Conservation (phyloP, 495 filamentous ascomycete genomes). For the Penicillium paradoxum region DNA sequence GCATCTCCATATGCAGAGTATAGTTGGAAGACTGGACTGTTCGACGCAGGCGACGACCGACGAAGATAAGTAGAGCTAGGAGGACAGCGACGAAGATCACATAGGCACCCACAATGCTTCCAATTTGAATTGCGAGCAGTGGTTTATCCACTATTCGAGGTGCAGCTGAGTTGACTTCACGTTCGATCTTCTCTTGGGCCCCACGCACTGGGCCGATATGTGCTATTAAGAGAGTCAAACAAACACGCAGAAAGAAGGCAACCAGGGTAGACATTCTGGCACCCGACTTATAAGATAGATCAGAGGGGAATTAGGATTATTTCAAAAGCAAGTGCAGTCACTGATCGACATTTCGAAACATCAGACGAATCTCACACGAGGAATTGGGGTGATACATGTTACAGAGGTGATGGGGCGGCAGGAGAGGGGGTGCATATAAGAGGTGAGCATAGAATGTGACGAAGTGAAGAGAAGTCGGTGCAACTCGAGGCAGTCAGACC, state of each 20-base stretch:
- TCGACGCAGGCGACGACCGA: conserved; percentile 56
- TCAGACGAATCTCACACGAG: conserved; percentile 17
- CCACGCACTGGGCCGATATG: conserved; percentile 11
- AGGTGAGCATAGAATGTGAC: conserved; percentile 29
- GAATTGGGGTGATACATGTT: conserved; percentile 17
- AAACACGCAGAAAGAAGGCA: conserved; percentile 6
- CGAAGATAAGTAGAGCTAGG: conserved; percentile 58
- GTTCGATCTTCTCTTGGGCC: conserved; percentile 4
- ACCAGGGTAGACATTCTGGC: conserved; percentile 19
- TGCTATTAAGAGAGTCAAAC: conserved; percentile 9
- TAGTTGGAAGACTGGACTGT: conserved; percentile 49
- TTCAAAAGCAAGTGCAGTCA: conserved; percentile 19
- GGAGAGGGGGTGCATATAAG: conserved; percentile 21
- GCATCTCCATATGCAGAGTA: conserved; percentile 57
- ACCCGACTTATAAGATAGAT: conserved; percentile 12
- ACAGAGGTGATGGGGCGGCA: conserved; percentile 21
- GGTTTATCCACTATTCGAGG: conserved; percentile 40
- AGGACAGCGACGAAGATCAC: conserved; percentile 65
- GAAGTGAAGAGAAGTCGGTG: conserved; percentile 22
- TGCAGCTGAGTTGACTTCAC: conserved; percentile 7
- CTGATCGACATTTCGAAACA: conserved; percentile 23
- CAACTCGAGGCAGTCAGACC: conserved; percentile 4
- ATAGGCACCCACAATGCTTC: conserved; percentile 76
- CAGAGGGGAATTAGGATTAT: conserved; percentile 11
- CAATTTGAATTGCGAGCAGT: conserved; percentile 68